A percentile compares a stretch with the other conserved stretches of the same genome.
phyloP scores from a whole-genome alignment of 768 basidiomycete genomes.

The Agrocybe pediades region DNA sequence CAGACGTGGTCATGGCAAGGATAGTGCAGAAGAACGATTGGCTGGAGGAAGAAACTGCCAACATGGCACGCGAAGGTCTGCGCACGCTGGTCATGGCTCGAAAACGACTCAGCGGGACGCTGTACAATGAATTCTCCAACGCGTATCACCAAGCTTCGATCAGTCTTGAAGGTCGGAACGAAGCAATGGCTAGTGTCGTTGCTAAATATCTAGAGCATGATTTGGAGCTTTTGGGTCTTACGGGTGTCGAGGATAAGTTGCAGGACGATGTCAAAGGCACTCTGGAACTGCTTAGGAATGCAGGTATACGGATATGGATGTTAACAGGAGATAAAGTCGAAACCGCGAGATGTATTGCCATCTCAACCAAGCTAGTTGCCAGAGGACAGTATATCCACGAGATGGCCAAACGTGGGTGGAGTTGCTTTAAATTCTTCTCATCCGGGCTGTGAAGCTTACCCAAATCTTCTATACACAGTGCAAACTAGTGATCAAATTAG shows the following conservation, averaged over 20 bases:
- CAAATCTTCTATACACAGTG: conserved; percentile 54
- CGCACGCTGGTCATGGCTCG: conserved; percentile 92
- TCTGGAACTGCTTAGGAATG: conserved; percentile 89
- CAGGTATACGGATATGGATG: conserved; percentile 99
- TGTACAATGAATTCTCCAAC: conserved; percentile 74
- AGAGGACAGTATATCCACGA: conserved; percentile 98
- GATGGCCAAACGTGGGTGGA: conserved; percentile 79
- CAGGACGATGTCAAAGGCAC: conserved; percentile 97
- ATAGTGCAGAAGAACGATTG: conserved; percentile 98
- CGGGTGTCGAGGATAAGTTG: conserved; percentile 98
- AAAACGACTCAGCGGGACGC: conserved; percentile 68
- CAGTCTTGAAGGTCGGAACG: conserved; percentile 75
- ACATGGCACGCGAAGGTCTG: conserved; percentile 97
- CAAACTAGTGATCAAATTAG: conserved; percentile 81
- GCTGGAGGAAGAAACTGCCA: conserved; percentile 97
- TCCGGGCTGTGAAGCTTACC: neutral
- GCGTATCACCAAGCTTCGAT: conserved; percentile 80
- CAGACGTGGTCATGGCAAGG: conserved; percentile 95
- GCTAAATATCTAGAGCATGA: conserved; percentile 82
- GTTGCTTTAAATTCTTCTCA: conserved; percentile 5
- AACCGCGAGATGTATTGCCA: conserved; percentile 97
- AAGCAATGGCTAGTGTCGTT: conserved; percentile 77
- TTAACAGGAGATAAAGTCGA: conserved; percentile 99
- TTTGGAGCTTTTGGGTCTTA: conserved; percentile 88
- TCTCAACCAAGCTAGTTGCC: conserved; percentile 94